phyloP scores from a whole-genome alignment of 768 basidiomycete genomes.

The Tricholoma terreum region DNA sequence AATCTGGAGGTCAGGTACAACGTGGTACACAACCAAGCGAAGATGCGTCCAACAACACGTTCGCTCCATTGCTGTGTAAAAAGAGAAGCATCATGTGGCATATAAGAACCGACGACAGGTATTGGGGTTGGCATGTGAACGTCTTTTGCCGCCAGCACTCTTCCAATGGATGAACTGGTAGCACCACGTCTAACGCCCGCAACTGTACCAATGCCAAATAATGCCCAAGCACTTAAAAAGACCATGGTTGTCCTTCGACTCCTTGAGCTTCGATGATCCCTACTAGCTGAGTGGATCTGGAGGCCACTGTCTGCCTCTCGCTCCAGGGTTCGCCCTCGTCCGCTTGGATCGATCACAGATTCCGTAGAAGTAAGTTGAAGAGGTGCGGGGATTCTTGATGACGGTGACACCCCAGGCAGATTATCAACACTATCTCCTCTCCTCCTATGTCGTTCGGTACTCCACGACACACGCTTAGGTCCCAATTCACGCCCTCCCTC shows the following conservation, averaged over 20 bases:
- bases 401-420: slow-evolving; percentile 24
- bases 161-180: slow-evolving; percentile 39
- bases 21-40: slow-evolving; percentile 92
- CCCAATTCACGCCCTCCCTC: slow-evolving; percentile 49
- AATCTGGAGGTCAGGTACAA: slow-evolving; percentile 91
- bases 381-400: slow-evolving; percentile 29
- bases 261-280: slow-evolving; percentile 47
- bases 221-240: slow-evolving; percentile 72
- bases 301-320: slow-evolving; percentile 31
- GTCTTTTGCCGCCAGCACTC: slow-evolving; percentile 38
- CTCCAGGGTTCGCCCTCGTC: slow-evolving; percentile 45
- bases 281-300: slow-evolving; percentile 19
- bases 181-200: slow-evolving; percentile 28
- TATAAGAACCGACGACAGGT: slow-evolving; percentile 12
- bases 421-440: slow-evolving; percentile 48
- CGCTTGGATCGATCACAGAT: slow-evolving; percentile 20
- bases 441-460: slow-evolving; percentile 46
- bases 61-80: slow-evolving; percentile 36
- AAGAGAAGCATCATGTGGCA: background rate
- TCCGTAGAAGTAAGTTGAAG: slow-evolving; percentile 34
- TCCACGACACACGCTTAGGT: slow-evolving; percentile 66
- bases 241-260: slow-evolving; percentile 75
- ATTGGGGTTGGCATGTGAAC: slow-evolving; percentile 9
- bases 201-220: slow-evolving; percentile 66
- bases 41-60: slow-evolving; percentile 81